Base-by-base conservation (phyloP, 1,139 yeast species). In the Pichia sp. region DNA sequence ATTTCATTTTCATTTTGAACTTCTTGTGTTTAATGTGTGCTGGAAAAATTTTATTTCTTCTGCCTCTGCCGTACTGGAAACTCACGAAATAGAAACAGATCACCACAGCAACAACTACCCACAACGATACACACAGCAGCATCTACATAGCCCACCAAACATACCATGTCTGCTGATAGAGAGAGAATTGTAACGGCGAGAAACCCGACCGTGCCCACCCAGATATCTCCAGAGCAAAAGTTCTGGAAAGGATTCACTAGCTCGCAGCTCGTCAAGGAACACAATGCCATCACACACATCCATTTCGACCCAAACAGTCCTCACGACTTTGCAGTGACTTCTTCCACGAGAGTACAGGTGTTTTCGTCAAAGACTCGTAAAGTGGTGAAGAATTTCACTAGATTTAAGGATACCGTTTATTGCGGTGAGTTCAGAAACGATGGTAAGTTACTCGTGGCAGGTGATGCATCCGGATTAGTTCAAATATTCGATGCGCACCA, bases 321-420 rank as follows among this genome's bases (percentile, higher is more conserved):
- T 5, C 78, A 85, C 55, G 97, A 91, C 62, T 85, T 91, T 63
- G 97, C 96, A 18, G 87, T 91, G 20, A 82, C 96, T 1, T 80
- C 94, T 28, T 81, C 95, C 18, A 83, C 97, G 1, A 70, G 96
- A 53, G 83, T 93, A 35, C 97, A 91, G 57, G 76, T 93, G 10
- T 85, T 88, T 54, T 84, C 95, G 0, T 81, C 96, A 15, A 85
- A 86, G 57, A 91, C 98, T 0, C 72, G 97, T 52, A 94, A 86
- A 55, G 96, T 87, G 5, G 66, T 77, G 34, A 85, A 86, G 62
- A 87, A 96, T 0, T 85, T 87, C 48, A 81, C 96, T 3, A 64
- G 96, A 47, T 91, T 91, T 60, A 87, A 85, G 56, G 97, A 91
- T 51, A 79, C 88, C 0, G 97, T 87, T 0, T 86, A 82, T 56